These are phyloP conservation scores for Plasmodium ovale DNA, from an alignment of 169 alveolate species.

Conservation along the genomic window DNA sequence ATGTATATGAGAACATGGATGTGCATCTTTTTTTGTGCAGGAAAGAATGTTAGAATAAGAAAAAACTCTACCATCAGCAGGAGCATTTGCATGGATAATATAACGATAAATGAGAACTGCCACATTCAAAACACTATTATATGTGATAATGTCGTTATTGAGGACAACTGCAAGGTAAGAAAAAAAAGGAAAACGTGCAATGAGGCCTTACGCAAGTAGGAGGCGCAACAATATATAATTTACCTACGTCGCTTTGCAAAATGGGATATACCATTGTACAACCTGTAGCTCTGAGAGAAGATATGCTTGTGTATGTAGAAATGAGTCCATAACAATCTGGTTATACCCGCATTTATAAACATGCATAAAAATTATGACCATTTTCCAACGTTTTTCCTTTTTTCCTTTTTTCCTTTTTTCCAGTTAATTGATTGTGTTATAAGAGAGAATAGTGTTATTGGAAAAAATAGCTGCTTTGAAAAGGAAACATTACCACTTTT, in stretches of 20 bases:
- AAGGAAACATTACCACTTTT: conserved; percentile 63
- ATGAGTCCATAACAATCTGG: too few relatives aligned
- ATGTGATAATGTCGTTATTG: conserved; percentile 76
- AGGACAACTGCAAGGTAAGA: conserved; percentile 79
- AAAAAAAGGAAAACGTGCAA: neutral
- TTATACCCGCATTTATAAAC: neutral
- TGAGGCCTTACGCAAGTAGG: neutral
- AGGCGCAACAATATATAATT: neutral
- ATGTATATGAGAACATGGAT: neutral
- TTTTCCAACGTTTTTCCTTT: too few relatives aligned
- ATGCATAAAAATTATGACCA: too few relatives aligned
- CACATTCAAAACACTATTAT: conserved; percentile 78
- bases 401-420: conserved; percentile 8
- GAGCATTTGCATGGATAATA: conserved; percentile 82
- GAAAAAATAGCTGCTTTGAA: conserved; percentile 43
- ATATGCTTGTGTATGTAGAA: too few relatives aligned
- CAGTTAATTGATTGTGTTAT: conserved; percentile 62
- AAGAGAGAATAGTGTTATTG: conserved; percentile 32
- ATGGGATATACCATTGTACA: too few relatives aligned
- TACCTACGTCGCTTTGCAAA: too few relatives aligned
- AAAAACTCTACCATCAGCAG: conserved; percentile 70
- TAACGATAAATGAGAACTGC: conserved; percentile 75
- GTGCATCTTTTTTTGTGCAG: conserved; percentile 25
- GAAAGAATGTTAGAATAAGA: conserved; percentile 79
- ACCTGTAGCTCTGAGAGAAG: too few relatives aligned